These are phyloP conservation scores for Suillus placidus DNA, from an alignment of 768 basidiomycete species.

Conservation along the genomic window DNA sequence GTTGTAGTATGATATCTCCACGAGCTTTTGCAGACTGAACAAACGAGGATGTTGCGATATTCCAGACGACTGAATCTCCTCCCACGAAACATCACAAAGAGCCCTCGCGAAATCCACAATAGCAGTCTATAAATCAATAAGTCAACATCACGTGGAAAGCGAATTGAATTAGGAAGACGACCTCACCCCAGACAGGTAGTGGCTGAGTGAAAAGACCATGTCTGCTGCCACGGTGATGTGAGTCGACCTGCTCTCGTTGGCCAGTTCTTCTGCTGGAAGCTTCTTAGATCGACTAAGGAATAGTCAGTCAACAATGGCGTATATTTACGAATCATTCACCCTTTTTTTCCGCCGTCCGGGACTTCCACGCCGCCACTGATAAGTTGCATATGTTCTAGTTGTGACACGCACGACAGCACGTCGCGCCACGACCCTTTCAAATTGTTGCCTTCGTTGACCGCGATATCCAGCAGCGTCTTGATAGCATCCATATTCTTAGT, in stretches of 20 bases:
- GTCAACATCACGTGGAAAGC: background rate
- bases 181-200: conserved; percentile 90
- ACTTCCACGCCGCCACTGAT: conserved; percentile 90
- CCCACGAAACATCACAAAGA: conserved; percentile 96
- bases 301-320: conserved; percentile 14
- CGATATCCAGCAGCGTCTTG: conserved; percentile 91
- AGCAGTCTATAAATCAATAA: conserved; percentile 61
- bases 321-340: conserved; percentile 50
- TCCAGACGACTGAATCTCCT: conserved; percentile 97
- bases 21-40: conserved; percentile 96
- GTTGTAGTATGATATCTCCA: conserved; percentile 99
- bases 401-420: conserved; percentile 95
- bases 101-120: conserved; percentile 98
- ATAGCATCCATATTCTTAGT: conserved; percentile 99
- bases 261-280: conserved; percentile 87
- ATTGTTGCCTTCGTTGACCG: conserved; percentile 95
- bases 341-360: conserved; percentile 75
- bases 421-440: conserved; percentile 97
- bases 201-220: conserved; percentile 97
- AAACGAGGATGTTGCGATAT: conserved; percentile 91
- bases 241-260: conserved; percentile 94
- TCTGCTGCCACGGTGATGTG: conserved; percentile 99
- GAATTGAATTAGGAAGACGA: conserved; percentile 17
- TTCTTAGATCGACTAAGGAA: conserved; percentile 49
- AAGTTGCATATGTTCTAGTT: conserved; percentile 97